Evolutionary conservation across 345 rosid species (phyloP), one percentile per base, ranked within the genome.

Genomic region (Diplotaxis tenuifolia): DNA sequence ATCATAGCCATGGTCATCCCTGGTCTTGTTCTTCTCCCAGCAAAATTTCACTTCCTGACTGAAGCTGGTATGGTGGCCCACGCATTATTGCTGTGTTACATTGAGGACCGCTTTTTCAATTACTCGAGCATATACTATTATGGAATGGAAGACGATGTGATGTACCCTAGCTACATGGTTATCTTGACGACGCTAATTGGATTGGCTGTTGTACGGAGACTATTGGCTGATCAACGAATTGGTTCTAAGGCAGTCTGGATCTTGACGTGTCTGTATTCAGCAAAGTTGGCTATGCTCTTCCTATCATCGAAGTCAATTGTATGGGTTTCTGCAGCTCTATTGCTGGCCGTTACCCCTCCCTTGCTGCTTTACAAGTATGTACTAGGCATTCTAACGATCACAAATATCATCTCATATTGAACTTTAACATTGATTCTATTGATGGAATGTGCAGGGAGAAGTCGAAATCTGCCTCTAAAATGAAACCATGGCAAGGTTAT

Each of bases 91-190:
- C 84, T 95, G 63, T 92, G 94, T 80, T 71, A 86, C 79, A 87
- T 92, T 42, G 99, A 95, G 89, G 87, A 92, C 77, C 89, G 86
- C 2, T 89, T 95, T 83, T 95, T 87, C 72, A 90, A 82, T 79
- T 92, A 88, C 88, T 90, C 96, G 6, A 89, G 91, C 77, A 82
- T 90, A 74, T 92, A 92, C 84, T 86, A 85, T 72, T 90, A 86
- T 72, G 97, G 97, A 63, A 70, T 90, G 82, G 99, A 95, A 75
- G 98, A 95, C 54, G 98, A 92, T 61, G 94, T 90, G 74, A 95
- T 92, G 98, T 95, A 95, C 75, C 99, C 99, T 25, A 92, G 97
- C 84, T 92, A 92, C 84, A 89, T 95, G 98, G 94, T 92, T 73
- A 86, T 95, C 74, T 40, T 92, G 84, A 95, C 99, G 3, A 84